Base-by-base conservation (phyloP, 2,329 filamentous ascomycete genomes). In the Cadophora gregata region DNA sequence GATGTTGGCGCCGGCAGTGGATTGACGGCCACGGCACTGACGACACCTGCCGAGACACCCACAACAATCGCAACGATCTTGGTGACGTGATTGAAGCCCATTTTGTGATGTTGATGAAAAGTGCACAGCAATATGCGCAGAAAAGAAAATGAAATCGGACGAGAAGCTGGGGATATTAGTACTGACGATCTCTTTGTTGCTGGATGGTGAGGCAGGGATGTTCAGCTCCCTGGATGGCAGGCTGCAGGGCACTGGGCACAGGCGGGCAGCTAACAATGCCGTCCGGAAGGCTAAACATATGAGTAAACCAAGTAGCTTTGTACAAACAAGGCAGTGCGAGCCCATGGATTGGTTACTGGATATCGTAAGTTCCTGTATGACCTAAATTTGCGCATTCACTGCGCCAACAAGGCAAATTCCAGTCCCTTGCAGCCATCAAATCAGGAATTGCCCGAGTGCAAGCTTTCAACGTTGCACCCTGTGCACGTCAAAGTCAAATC, bases 1-100 rank as follows among this genome's bases (percentile, higher is more conserved):
- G 79, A 80, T 63, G 80, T 79, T 7, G 84, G 84, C 55, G 84
- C 84, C 58, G 84, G 84, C 50, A 86, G 80, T 64, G 84, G 84
- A 70, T 86, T 85, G 66, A 83, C 84, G 48, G 78, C 77, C 62
- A 86, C 82, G 33, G 82, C 82, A 47, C 78, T 75, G 62, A 77
- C 79, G 33, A 77, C 67, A 38, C 75, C 71, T 48, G 77, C 77
- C 68, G 81, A 75, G 64, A 80, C 74, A 58, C 63, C 51, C 21
- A 58, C 64, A 47, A 65, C 36, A 63, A 45, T 60, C 4, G 59
- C 64, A 21, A 68, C 16, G 21, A 66, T 16, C 29, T 66, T 48
- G 31, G 59, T 21, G 38, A 65, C 19, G 14, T 24, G 53, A 50
- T 59, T 65, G 69, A 69, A 64, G 38, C 67, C 69, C 71, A 72